A percentile compares a stretch with the other conserved stretches of the same genome.
Evolutionary conservation across 345 rosid genomes (phyloP).

Genomic region (Geranium brycei): DNA sequence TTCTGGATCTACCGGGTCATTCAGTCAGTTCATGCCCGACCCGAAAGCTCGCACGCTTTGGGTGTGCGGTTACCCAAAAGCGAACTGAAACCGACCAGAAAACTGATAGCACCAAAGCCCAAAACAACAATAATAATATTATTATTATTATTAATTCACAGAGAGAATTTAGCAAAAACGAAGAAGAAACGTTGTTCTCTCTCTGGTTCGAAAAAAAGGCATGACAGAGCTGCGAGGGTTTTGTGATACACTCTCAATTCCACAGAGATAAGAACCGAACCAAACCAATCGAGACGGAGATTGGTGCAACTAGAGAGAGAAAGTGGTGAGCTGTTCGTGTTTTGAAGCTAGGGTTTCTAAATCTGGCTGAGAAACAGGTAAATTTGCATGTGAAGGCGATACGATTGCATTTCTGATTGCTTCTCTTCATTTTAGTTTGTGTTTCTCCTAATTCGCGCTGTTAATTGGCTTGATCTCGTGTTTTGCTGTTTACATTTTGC

Average conservation of each 20-base stretch:
- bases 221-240: constrained; percentile 13
- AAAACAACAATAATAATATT: background rate
- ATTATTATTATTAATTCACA: background rate
- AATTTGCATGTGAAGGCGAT: background rate
- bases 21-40: background rate
- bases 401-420: background rate
- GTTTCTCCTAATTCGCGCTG: background rate
- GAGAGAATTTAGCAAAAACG: constrained; percentile 1
- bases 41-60: background rate
- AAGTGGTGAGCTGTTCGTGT: background rate
- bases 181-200: constrained; percentile 17
- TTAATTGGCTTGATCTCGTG: background rate
- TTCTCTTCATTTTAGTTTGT: background rate
- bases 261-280: constrained; percentile 8
- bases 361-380: background rate
- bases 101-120: background rate
- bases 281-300: background rate
- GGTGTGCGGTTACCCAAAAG: constrained; percentile 19
- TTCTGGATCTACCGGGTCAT: too few species aligned
- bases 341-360: background rate
- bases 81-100: too few species aligned
- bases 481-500: background rate
- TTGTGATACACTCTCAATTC: constrained; percentile 5
- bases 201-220: constrained; percentile 13
- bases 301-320: background rate